A percentile compares a stretch with the other conserved stretches of the same genome.
Evolutionary conservation across 1,139 yeast genomes (phyloP).

Genomic region (Blastobotrys indianensis): DNA sequence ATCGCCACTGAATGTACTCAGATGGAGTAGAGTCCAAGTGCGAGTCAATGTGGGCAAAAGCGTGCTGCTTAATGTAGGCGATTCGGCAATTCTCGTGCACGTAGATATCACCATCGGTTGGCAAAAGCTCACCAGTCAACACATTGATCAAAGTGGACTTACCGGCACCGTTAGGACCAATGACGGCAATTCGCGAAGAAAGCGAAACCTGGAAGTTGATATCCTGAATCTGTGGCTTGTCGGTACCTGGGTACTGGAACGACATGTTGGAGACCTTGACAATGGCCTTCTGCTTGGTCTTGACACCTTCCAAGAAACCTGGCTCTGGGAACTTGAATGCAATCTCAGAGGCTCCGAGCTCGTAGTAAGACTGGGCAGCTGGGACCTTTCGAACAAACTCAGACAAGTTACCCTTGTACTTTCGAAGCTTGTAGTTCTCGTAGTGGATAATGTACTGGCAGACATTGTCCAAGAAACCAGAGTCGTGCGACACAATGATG

Average conservation of each 20-base stretch:
- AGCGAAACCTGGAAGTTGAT: constrained; percentile 97
- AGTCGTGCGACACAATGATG: constrained; percentile 97
- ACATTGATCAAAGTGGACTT: constrained; percentile 97
- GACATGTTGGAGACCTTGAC: constrained; percentile 95
- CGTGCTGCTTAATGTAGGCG: constrained; percentile 99
- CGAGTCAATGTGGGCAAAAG: constrained; percentile 97
- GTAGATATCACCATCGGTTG: constrained; percentile 97
- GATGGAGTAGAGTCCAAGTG: constrained; percentile 99
- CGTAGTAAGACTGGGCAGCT: constrained; percentile 97
- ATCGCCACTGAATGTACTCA: constrained; percentile 99
- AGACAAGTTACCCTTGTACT: constrained; percentile 98
- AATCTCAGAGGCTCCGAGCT: constrained; percentile 94
- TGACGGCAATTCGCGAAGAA: constrained; percentile 99
- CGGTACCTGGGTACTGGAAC: constrained; percentile 98
- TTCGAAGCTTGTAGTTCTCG: constrained; percentile 99
- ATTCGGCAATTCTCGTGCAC: constrained; percentile 99
- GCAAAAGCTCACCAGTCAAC: constrained; percentile 98
- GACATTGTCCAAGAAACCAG: constrained; percentile 97
- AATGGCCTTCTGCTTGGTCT: constrained; percentile 99
- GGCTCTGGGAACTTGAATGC: constrained; percentile 99
- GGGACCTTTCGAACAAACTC: constrained; percentile 99
- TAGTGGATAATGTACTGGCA: constrained; percentile 98
- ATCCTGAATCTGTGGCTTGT: constrained; percentile 86
- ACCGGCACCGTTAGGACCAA: constrained; percentile 99
- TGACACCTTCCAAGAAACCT: constrained; percentile 99